A percentile compares a stretch with the other conserved stretches of the same genome.
phyloP scores from a whole-genome alignment of 176 grass and related monocot genomes.

The Lolium perenne region DNA sequence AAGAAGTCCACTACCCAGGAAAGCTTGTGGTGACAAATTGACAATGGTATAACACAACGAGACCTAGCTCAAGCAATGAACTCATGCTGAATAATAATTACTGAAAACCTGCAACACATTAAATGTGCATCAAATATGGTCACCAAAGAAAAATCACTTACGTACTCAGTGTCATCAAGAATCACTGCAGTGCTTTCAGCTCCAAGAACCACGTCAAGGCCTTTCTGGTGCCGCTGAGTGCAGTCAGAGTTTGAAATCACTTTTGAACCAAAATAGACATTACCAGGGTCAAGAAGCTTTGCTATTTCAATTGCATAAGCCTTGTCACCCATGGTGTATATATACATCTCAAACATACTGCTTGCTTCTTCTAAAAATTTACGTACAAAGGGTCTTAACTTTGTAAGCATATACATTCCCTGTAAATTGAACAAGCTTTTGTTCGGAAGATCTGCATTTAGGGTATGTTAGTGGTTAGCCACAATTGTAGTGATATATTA shows the following conservation, averaged over 20 bases:
- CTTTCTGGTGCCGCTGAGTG: slow-evolving; percentile 89
- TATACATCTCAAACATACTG: slow-evolving; percentile 89
- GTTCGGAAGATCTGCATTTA: slow-evolving; percentile 65
- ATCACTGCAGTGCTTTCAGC: slow-evolving; percentile 81
- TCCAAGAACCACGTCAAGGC: slow-evolving; percentile 94
- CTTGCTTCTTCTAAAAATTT: slow-evolving; percentile 88
- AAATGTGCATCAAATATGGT: slow-evolving; percentile 17
- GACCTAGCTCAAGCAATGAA: slow-evolving; percentile 11
- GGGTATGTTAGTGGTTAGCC: neutral
- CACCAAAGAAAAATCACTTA: slow-evolving; percentile 47
- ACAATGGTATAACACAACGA: slow-evolving; percentile 4
- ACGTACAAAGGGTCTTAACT: slow-evolving; percentile 80
- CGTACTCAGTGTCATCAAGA: slow-evolving; percentile 91
- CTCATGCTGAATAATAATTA: neutral
- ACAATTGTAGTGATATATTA: neutral
- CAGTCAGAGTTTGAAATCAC: slow-evolving; percentile 87
- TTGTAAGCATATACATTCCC: slow-evolving; percentile 87
- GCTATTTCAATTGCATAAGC: slow-evolving; percentile 90
- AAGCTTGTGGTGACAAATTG: neutral
- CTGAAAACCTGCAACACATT: neutral
- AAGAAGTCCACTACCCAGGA: neutral
- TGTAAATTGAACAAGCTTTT: slow-evolving; percentile 73
- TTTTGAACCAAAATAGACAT: slow-evolving; percentile 84
- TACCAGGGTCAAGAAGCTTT: slow-evolving; percentile 85
- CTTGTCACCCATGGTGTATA: slow-evolving; percentile 95